A percentile compares a stretch with the other conserved stretches of the same genome.
phyloP scores from a whole-genome alignment of 345 rosid species.

The Bruguiera gymnorhiza region DNA sequence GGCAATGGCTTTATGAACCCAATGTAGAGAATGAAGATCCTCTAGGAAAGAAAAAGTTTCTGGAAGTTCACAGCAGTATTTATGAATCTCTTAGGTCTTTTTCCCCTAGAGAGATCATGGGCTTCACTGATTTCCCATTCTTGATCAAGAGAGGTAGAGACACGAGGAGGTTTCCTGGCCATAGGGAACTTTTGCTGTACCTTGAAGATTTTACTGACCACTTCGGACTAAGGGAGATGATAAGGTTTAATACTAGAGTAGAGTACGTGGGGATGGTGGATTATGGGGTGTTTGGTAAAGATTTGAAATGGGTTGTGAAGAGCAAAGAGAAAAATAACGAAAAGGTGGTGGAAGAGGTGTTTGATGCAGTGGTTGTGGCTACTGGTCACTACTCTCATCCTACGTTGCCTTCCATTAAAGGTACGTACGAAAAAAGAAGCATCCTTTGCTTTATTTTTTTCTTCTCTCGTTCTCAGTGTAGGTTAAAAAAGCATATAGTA shows the following conservation, averaged over 20 bases:
- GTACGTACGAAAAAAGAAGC: slow-evolving; percentile 20
- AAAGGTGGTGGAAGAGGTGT: slow-evolving; percentile 60
- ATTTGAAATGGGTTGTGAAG: slow-evolving; percentile 69
- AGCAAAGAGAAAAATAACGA: slow-evolving; percentile 38
- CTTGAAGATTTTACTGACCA: slow-evolving; percentile 63
- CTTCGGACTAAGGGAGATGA: slow-evolving; percentile 65
- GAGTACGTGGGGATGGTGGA: slow-evolving; percentile 65
- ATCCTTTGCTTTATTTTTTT: no score
- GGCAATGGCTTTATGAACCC: slow-evolving; percentile 80
- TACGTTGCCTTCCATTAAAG: slow-evolving; percentile 71
- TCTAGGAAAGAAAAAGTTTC: slow-evolving; percentile 42
- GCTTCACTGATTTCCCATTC: slow-evolving; percentile 83
- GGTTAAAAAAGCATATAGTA: neutral
- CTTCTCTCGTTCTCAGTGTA: no score
- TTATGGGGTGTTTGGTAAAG: slow-evolving; percentile 40
- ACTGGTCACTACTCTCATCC: slow-evolving; percentile 88
- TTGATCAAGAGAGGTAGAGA: slow-evolving; percentile 70
- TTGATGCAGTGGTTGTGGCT: slow-evolving; percentile 88
- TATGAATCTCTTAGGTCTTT: slow-evolving; percentile 65
- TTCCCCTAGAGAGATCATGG: slow-evolving; percentile 90
- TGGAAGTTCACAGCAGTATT: slow-evolving; percentile 74
- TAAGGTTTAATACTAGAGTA: slow-evolving; percentile 72
- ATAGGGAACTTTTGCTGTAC: slow-evolving; percentile 72
- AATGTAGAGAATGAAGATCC: slow-evolving; percentile 54
- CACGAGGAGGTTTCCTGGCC: slow-evolving; percentile 82